These are phyloP conservation scores for Westerdykella sp. DNA, from an alignment of 2,329 filamentous ascomycete species.

Conservation along the genomic window DNA sequence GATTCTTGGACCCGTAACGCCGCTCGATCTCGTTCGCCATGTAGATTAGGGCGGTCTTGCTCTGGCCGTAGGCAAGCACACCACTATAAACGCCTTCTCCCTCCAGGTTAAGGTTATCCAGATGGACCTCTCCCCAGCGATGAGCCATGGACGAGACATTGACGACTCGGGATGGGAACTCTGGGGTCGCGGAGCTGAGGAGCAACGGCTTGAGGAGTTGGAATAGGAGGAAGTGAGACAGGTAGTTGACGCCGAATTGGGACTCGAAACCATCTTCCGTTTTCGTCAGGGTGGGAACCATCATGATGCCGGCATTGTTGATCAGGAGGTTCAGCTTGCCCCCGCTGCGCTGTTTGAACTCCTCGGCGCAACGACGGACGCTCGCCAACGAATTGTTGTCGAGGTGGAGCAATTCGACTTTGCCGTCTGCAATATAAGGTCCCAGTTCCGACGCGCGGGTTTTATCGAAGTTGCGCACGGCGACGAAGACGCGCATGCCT, in stretches of 20 bases:
- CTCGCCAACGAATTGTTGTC: constrained; percentile 15
- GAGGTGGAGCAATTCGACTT: constrained; percentile 32
- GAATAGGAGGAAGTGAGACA: constrained; percentile 43
- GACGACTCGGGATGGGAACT: constrained; percentile 45
- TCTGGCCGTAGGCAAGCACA: constrained; percentile 41
- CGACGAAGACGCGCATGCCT: constrained; percentile 42
- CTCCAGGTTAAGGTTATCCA: constrained; percentile 39
- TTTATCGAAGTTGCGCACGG: constrained; percentile 42
- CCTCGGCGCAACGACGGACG: constrained; percentile 15
- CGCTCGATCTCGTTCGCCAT: constrained; percentile 49
- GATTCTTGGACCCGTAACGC: constrained; percentile 38
- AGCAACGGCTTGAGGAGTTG: constrained; percentile 40
- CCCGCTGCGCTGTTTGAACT: constrained; percentile 11
- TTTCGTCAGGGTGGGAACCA: constrained; percentile 23
- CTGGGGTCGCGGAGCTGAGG: constrained; percentile 29
- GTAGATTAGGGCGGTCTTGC: constrained; percentile 48
- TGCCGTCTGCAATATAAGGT: constrained; percentile 15
- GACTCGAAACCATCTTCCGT: constrained; percentile 31
- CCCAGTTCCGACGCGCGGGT: constrained; percentile 15
- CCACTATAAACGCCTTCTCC: constrained; percentile 32
- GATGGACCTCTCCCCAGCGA: constrained; percentile 26
- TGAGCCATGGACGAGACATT: constrained; percentile 43
- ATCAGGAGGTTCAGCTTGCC: constrained; percentile 36
- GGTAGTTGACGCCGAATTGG: constrained; percentile 43
- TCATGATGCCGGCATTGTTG: constrained; percentile 45